A percentile compares a stretch with the other conserved stretches of the same genome.
phyloP scores from a whole-genome alignment of 192 early-diverging fungal species.

The Backusella australiensis region DNA sequence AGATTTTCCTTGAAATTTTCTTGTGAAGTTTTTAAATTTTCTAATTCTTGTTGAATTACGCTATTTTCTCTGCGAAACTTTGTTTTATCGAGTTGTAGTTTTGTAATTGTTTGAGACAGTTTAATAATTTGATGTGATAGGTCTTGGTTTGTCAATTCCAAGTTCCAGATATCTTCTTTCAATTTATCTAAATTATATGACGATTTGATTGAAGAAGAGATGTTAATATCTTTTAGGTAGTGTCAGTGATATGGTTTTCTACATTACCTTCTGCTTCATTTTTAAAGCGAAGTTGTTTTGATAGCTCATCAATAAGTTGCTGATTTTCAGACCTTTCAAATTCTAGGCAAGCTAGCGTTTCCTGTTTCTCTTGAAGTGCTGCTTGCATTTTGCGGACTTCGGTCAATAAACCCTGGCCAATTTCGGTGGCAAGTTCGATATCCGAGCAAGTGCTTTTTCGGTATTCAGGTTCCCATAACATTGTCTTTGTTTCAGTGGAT shows the following conservation, averaged over 20 bases:
- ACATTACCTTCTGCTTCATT: slow-evolving; percentile 32
- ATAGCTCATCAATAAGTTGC: slow-evolving; percentile 7
- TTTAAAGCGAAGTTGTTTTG: slow-evolving; percentile 23
- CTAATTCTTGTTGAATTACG: slow-evolving; percentile 17
- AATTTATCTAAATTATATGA: slow-evolving; percentile 21
- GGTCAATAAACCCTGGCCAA: slow-evolving; percentile 31
- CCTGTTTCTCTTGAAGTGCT: slow-evolving; percentile 31
- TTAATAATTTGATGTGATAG: slow-evolving; percentile 22
- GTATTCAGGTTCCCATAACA: slow-evolving; percentile 15
- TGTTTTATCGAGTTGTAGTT: slow-evolving; percentile 20
- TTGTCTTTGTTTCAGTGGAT: not conserved
- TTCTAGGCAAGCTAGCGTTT: slow-evolving; percentile 20
- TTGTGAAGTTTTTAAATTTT: slow-evolving; percentile 16
- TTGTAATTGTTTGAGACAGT: slow-evolving; percentile 22
- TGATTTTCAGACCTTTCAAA: slow-evolving; percentile 22
- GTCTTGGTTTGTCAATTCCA: slow-evolving; percentile 34
- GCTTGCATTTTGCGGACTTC: slow-evolving; percentile 38
- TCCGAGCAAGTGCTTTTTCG: slow-evolving; percentile 19
- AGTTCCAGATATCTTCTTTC: slow-evolving; percentile 33
- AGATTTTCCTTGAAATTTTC: slow-evolving; percentile 15
- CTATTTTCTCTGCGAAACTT: slow-evolving; percentile 20
- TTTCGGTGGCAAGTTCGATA: slow-evolving; percentile 39
- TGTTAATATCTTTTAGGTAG: not conserved
- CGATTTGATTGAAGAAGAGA: not conserved
- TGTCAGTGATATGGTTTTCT: not conserved